A percentile compares a stretch with the other conserved stretches of the same genome.
phyloP scores from a whole-genome alignment of 768 basidiomycete species.

The Phlebiopsis gigantea region DNA sequence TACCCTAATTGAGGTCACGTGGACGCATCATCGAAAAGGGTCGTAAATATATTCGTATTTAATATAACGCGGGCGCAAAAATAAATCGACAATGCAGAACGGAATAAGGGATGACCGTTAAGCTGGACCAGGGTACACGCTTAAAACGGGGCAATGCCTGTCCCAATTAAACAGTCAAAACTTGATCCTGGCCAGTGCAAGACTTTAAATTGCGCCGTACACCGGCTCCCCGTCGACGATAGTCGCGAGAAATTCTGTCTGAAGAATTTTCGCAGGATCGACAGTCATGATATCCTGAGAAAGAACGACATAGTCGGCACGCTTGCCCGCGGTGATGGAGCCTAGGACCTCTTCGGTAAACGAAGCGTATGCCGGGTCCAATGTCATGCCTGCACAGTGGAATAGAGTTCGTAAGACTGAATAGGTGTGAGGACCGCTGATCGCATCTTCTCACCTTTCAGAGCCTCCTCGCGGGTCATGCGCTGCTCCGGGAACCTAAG shows the following conservation, averaged over 20 bases:
- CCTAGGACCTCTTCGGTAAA: conserved; percentile 72
- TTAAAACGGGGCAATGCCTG: background rate
- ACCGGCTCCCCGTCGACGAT: conserved; percentile 67
- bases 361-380: conserved; percentile 82
- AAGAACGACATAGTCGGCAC: conserved; percentile 82
- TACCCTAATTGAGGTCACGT: background rate
- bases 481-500: conserved; percentile 79
- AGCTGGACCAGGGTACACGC: conserved; percentile 9
- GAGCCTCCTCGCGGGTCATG: conserved; percentile 69
- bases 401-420: background rate
- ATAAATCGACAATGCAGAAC: background rate
- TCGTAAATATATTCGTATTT: background rate
- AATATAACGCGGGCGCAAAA: background rate
- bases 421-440: background rate
- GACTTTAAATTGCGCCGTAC: conserved; percentile 34
- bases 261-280: conserved; percentile 50
- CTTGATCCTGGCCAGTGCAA: background rate
- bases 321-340: conserved; percentile 72
- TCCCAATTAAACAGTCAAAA: conserved; percentile 4
- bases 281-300: conserved; percentile 78
- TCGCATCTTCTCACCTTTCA: conserved; percentile 46
- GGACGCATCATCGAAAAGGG: background rate
- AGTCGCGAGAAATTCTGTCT: conserved; percentile 66
- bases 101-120: background rate
- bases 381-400: conserved; percentile 66